Conservation (phyloP, 805 yeast genomes). For the Yarrowia bubula region DNA sequence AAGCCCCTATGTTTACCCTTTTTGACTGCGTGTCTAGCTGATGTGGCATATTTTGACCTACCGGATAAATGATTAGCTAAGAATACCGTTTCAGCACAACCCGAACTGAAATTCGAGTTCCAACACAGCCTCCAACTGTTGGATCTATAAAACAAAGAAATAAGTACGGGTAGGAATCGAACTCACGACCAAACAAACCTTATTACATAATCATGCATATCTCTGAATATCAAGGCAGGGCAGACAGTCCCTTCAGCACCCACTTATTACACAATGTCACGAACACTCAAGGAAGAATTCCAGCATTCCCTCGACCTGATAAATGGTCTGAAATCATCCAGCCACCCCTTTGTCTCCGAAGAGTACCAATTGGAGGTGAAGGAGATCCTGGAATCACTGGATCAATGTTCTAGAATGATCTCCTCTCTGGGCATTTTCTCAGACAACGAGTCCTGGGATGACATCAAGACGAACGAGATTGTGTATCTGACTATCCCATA, state of each 20-base stretch:
- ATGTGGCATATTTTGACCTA: too few species aligned
- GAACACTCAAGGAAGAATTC: slow-evolving; percentile 21
- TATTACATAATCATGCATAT: not conserved
- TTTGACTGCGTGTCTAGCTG: too few species aligned
- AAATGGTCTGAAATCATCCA: not conserved
- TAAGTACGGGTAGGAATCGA: slow-evolving; percentile 1
- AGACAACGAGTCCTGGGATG: slow-evolving; percentile 67
- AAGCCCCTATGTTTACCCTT: too few species aligned
- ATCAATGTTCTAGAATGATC: slow-evolving; percentile 47
- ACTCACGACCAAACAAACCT: not conserved
- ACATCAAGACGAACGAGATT: slow-evolving; percentile 61
- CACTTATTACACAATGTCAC: not conserved
- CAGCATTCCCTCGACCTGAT: slow-evolving; percentile 6
- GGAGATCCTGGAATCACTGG: slow-evolving; percentile 44
- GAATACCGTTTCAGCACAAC: too few species aligned
- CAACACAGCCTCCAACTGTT: not conserved
- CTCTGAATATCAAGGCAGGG: slow-evolving; percentile 3
- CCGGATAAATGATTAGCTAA: too few species aligned
- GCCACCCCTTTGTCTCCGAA: slow-evolving; percentile 4
- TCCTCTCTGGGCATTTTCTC: slow-evolving; percentile 61
- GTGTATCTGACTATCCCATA: slow-evolving; percentile 60
- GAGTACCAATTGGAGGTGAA: slow-evolving; percentile 37
- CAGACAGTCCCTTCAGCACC: not conserved
- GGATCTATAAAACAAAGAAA: too few species aligned
- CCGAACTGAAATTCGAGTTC: too few species aligned